Base-by-base conservation (phyloP, 73 alveolate genomes). In the Uronychia setigera region DNA sequence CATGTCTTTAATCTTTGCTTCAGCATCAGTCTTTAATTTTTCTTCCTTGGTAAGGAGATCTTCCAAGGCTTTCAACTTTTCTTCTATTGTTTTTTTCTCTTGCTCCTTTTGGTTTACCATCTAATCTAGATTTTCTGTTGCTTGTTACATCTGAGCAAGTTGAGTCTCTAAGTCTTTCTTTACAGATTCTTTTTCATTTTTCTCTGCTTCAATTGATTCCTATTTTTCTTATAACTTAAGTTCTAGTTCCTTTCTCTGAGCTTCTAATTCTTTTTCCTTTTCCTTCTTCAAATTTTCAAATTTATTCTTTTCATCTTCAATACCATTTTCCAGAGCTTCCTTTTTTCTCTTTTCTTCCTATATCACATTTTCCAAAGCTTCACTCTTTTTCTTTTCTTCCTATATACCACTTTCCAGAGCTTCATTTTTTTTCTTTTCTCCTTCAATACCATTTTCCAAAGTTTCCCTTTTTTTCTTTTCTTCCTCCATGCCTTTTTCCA, bases 211-310 rank as follows among this genome's bases (percentile, higher is more conserved):
- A 46, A 46, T 46, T 46, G 67, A 46, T 46, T 19, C 19, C 19
- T 46, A 5, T 46, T 19, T 19, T 19, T 46, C 67, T 46, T 5
- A 46, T 5, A 5, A 5, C 67, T 19, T 11, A 82, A 35, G 58
- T 32, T 67, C 33, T 60, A 31, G 14, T 82, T 80, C 33, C 9
- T 80, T 29, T 80, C 87, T 14, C 67, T 57, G 1, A n/a, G 58
- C 25, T 80, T 78, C 59, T n/a, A 46, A n/a, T 31, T 11, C 28
- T n/a, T 46, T 1, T 80, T 80, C 87, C 67, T 80, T 77, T n/a
- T 46, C 60, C 31, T 80, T 77, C 59, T 80, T 80, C 57, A 14
- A 31, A 13, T 19, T 31, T 32, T 79, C 28, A 1, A 81, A 26
- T 33, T 81, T 81, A 14, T 30, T 1, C 77, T 79, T 79, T 32